Evolutionary conservation across 768 basidiomycete genomes (phyloP).

Genomic region (Russula griseocarnosa): DNA sequence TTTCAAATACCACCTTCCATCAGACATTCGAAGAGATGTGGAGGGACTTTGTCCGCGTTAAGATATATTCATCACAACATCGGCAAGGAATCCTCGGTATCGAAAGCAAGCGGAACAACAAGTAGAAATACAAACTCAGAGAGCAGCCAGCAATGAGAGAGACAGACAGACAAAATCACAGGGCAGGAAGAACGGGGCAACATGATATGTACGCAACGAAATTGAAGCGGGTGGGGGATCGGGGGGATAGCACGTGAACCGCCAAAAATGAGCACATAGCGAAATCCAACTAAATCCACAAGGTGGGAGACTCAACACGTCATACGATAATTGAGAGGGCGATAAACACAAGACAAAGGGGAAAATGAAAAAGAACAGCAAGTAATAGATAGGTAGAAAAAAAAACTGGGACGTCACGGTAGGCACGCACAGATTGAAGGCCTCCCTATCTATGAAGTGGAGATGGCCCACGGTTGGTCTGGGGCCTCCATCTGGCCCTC

Average conservation of each 20-base stretch:
- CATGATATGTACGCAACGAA: conserved; percentile 23
- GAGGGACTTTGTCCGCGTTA: conserved; percentile 21
- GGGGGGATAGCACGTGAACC: conserved; percentile 24
- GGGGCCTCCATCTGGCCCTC: conserved; percentile 59
- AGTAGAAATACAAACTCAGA: conserved; percentile 27
- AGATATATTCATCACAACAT: conserved; percentile 23
- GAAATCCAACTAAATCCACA: conserved; percentile 29
- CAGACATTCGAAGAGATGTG: not conserved
- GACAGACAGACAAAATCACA: not conserved
- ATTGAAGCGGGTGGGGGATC: conserved; percentile 25
- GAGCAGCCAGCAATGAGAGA: conserved; percentile 20
- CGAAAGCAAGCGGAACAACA: conserved; percentile 28
- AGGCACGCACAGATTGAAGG: not conserved
- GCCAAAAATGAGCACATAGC: conserved; percentile 24
- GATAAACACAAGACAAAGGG: conserved; percentile 25
- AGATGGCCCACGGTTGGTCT: conserved; percentile 74
- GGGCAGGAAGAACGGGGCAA: conserved; percentile 12
- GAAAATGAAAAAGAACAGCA: conserved; percentile 14
- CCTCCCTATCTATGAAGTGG: conserved; percentile 44
- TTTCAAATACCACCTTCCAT: not conserved
- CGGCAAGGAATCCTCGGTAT: conserved; percentile 26
- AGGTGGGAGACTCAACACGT: conserved; percentile 5
- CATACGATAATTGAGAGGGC: conserved; percentile 25
- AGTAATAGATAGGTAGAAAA: conserved; percentile 25
- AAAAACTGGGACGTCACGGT: conserved; percentile 30